Conservation (phyloP, 164 flowering plant species). For the Houttuynia cordata region DNA sequence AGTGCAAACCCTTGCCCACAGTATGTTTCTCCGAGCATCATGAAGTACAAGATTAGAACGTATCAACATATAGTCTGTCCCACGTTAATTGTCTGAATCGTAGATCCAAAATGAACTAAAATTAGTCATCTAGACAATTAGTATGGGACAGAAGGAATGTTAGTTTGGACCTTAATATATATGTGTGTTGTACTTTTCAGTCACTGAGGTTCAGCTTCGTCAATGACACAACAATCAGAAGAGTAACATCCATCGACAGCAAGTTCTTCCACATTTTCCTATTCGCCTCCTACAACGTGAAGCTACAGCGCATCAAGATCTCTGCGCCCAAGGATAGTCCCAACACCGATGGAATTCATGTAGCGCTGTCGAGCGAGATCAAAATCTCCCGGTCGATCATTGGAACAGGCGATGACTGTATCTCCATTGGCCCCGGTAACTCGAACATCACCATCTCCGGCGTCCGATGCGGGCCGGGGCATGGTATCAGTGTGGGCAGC, state of each 20-base stretch:
- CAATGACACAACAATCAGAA: constrained; percentile 10
- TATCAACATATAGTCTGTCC: background rate
- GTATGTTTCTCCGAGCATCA: constrained; percentile 20
- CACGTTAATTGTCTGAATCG: no score
- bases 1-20: constrained; percentile 20
- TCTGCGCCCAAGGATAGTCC: background rate
- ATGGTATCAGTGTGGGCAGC: constrained; percentile 32
- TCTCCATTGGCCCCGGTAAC: constrained; percentile 27
- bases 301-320: constrained; percentile 8
- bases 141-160: no score
- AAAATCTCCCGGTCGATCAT: constrained; percentile 10
- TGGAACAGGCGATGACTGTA: constrained; percentile 43
- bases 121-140: no score
- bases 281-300: constrained; percentile 12
- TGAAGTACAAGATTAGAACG: no score
- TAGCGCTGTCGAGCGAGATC: background rate
- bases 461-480: constrained; percentile 46
- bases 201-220: constrained; percentile 18
- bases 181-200: constrained; percentile 5
- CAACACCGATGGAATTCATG: background rate
- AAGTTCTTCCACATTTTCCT: constrained; percentile 21
- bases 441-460: constrained; percentile 18
- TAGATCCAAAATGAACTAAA: no score
- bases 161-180: background rate
- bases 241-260: constrained; percentile 18